These are phyloP conservation scores for Colletotrichum tamarilloi DNA, from an alignment of 2,329 filamentous ascomycete species.

Conservation along the genomic window DNA sequence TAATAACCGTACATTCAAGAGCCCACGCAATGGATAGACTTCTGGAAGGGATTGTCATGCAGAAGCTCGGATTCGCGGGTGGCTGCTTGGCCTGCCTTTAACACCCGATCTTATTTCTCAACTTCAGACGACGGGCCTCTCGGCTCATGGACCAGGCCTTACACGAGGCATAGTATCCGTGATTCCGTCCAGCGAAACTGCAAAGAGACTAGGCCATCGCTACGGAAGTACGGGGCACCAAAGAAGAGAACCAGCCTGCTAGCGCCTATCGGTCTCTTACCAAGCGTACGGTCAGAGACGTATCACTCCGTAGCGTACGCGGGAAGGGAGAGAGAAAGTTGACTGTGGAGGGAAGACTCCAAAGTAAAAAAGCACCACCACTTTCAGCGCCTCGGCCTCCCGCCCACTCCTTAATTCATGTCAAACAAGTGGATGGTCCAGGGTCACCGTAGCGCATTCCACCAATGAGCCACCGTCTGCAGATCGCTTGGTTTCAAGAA, in stretches of 20 bases:
- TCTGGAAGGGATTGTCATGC: neutral
- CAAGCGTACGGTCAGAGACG: neutral
- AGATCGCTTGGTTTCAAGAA: neutral
- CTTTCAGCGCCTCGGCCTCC: neutral
- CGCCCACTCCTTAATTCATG: slow-evolving; percentile 31
- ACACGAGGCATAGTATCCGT: neutral
- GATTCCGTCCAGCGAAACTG: no score
- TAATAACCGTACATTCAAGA: neutral
- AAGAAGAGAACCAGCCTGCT: neutral
- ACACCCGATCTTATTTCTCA: slow-evolving; percentile 21
- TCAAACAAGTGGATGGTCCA: slow-evolving; percentile 26
- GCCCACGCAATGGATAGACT: neutral
- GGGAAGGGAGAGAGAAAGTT: neutral
- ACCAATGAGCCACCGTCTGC: neutral
- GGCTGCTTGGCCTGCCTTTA: neutral
- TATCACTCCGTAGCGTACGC: neutral
- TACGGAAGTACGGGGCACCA: no score
- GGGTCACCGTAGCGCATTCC: neutral
- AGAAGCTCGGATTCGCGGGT: slow-evolving; percentile 1
- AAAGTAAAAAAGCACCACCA: slow-evolving; percentile 1
- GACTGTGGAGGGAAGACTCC: no score
- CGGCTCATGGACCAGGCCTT: neutral
- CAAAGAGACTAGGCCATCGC: neutral
- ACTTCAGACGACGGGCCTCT: slow-evolving; percentile 28
- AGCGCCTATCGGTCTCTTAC: slow-evolving; percentile 1